These are phyloP conservation scores for Pythium scleroteichum DNA, from an alignment of 352 stramenopile genomes.

Conservation along the genomic window DNA sequence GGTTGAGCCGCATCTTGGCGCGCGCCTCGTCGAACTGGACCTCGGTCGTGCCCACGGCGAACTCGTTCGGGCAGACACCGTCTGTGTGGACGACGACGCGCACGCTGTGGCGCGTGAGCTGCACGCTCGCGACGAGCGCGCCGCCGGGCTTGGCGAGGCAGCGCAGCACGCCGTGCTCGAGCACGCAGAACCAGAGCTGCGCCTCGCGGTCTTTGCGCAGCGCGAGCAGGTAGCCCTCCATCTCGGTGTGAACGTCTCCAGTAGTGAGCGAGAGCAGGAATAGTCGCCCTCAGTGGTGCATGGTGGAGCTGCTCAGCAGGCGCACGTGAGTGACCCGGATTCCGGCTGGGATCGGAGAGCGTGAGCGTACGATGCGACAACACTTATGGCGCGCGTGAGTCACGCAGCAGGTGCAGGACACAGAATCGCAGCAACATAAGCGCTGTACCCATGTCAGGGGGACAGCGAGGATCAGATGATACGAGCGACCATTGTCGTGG, in stretches of 20 bases:
- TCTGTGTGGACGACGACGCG: slow-evolving; percentile 52
- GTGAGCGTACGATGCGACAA: slow-evolving; percentile 14
- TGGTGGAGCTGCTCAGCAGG: not conserved
- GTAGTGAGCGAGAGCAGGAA: not conserved
- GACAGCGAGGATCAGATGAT: not conserved
- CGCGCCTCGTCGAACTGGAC: slow-evolving; percentile 54
- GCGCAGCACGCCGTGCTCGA: slow-evolving; percentile 64
- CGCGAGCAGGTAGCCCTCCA: slow-evolving; percentile 78
- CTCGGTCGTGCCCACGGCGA: slow-evolving; percentile 49
- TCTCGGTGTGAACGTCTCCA: slow-evolving; percentile 17
- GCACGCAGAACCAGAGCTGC: slow-evolving; percentile 62
- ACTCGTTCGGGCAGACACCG: slow-evolving; percentile 66
- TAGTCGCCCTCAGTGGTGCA: not conserved
- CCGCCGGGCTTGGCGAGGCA: slow-evolving; percentile 49
- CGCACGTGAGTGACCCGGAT: slow-evolving; percentile 1
- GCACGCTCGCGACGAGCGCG: slow-evolving; percentile 38
- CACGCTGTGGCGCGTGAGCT: slow-evolving; percentile 67
- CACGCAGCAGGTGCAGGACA: slow-evolving; percentile 7
- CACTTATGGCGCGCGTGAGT: slow-evolving; percentile 18
- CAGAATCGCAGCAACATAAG: slow-evolving; percentile 4
- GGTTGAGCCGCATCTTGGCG: slow-evolving; percentile 41
- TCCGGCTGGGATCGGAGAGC: not conserved
- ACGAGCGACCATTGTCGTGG: not conserved
- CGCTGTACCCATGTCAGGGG: slow-evolving; percentile 20
- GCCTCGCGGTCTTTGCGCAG: slow-evolving; percentile 47